Conservation (phyloP, 768 basidiomycete genomes). For the Daedaleopsis nitida region DNA sequence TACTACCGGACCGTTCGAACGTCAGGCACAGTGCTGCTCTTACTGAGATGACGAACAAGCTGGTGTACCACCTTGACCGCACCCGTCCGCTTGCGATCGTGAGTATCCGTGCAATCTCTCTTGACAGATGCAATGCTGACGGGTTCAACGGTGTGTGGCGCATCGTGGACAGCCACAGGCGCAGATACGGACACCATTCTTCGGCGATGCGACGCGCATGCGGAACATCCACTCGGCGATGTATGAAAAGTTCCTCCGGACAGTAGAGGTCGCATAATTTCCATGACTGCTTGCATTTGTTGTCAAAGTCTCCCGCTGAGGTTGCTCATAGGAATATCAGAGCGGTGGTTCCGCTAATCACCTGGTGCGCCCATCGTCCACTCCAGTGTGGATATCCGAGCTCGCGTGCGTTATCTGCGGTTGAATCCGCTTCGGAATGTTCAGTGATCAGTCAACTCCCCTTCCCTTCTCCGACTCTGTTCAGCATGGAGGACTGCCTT, state of each 20-base stretch:
- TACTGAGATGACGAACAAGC: constrained; percentile 68
- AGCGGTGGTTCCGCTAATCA: no score
- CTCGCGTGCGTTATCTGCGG: no score
- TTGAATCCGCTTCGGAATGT: no score
- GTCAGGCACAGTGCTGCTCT: constrained; percentile 70
- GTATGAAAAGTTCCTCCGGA: constrained; percentile 65
- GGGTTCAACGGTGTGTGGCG: not conserved
- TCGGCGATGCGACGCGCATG: constrained; percentile 61
- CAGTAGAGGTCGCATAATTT: constrained; percentile 39
- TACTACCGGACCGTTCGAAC: constrained; percentile 59
- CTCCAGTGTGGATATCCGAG: no score
- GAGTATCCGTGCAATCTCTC: constrained; percentile 30
- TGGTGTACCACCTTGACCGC: constrained; percentile 61
- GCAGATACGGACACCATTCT: constrained; percentile 45
- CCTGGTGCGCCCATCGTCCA: no score
- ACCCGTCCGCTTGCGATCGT: constrained; percentile 64
- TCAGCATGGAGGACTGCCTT: no score
- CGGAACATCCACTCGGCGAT: constrained; percentile 65
- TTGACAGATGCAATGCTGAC: not conserved
- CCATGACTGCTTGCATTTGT: constrained; percentile 1
- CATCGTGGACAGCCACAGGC: constrained; percentile 39
- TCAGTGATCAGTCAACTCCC: no score
- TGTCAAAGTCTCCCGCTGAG: not conserved
- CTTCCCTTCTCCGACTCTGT: no score
- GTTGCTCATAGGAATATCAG: no score